Base-by-base conservation (phyloP, 1,284 basidiomycete genomes). In the Tilletiopsis washingtonensis region DNA sequence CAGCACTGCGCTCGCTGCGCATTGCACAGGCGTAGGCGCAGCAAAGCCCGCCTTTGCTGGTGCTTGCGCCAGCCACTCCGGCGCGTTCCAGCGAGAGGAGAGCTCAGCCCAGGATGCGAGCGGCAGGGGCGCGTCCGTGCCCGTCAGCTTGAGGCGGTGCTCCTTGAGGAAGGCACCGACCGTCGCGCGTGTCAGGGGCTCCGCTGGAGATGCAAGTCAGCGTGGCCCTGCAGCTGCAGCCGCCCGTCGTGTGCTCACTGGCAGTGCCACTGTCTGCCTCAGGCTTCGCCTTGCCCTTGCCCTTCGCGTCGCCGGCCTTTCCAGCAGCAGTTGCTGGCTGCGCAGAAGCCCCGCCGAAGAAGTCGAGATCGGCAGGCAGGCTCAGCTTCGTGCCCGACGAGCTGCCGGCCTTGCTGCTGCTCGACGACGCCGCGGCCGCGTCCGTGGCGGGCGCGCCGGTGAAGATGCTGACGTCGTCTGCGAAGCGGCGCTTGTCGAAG, bases 91-190 rank as follows among this genome's bases (percentile, higher is more conserved):
- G 1, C 64, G 53, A 2, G 47, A 17, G 11, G 63, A 54, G 19
- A 75, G 61, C 37, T 71, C 71, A 5, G 54, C 43, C 62, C 74
- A 69, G 1, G 73, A 67, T 0, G 62, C 41, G 47, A 75, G 57
- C 17, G 74, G 74, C n/a, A 68, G 54, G 1, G 75, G 74, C 7
- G 71, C 61, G 43, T 76, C 75, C 21, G 70, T 69, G 3, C 75
- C 75, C 1, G 64, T 71, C 25, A 70, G 50, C 41, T 74, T 74
- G 61, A 76, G 69, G 43, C 65, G 62, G 48, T 71, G 56, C 23
- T 26, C 29, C 24, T 67, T 64, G 39, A 71, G 53, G 29, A 67
- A 70, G 7, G 47, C 42, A 40, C 53, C 49, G 53, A 58, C 61
- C 41, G 62, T 74, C 53, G 61, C 46, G 47, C 50, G 56, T 15